These are phyloP conservation scores for Plasmodium chabaudi DNA, from an alignment of 169 alveolate species.

Conservation along the genomic window DNA sequence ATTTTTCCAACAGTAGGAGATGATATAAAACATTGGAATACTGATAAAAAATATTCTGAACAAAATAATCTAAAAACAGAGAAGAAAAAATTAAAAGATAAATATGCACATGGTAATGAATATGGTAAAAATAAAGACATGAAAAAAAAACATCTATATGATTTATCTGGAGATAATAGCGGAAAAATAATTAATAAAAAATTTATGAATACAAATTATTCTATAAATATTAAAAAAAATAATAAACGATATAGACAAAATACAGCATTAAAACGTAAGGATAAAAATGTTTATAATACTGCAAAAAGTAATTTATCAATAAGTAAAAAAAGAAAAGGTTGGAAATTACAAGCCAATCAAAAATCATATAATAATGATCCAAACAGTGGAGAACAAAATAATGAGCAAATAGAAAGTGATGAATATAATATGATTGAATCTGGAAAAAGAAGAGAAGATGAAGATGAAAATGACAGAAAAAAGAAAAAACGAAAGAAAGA, in stretches of 20 bases:
- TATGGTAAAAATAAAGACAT: background rate
- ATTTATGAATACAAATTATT: slow-evolving; percentile 41
- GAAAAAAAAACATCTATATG: slow-evolving; percentile 9
- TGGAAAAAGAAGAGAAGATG: background rate
- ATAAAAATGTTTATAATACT: background rate
- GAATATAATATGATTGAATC: background rate
- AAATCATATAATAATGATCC: background rate
- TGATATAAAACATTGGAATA: slow-evolving; percentile 49
- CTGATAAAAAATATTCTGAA: background rate
- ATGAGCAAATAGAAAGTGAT: background rate
- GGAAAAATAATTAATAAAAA: slow-evolving; percentile 13
- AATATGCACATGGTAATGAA: background rate
- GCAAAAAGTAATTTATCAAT: background rate
- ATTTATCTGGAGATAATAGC: background rate
- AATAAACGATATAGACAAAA: slow-evolving; percentile 19
- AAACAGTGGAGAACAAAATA: background rate
- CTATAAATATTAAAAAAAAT: slow-evolving; percentile 39
- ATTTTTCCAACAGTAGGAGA: slow-evolving; percentile 62
- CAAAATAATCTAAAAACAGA: slow-evolving; percentile 19
- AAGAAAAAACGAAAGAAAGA: slow-evolving; percentile 11
- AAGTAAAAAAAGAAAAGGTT: slow-evolving; percentile 10
- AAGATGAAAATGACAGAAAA: background rate
- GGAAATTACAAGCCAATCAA: background rate
- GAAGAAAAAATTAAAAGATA: slow-evolving; percentile 17
- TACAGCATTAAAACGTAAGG: slow-evolving; percentile 12